phyloP scores from a whole-genome alignment of 306 rosid species.

The Sphenostylis stenocarpa region DNA sequence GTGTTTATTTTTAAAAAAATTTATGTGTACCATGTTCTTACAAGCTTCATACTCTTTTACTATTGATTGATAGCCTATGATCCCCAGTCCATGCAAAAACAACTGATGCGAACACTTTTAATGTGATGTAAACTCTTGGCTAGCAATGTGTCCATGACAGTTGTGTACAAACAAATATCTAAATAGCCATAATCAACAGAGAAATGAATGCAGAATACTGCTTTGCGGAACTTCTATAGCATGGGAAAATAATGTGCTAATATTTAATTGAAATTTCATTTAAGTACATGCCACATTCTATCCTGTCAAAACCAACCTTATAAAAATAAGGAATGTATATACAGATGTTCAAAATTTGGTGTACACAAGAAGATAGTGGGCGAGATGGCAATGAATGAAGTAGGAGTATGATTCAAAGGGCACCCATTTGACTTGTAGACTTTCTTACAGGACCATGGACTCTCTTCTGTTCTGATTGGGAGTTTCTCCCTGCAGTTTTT shows the following conservation, averaged over 20 bases:
- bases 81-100: not conserved
- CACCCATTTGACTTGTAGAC: conserved; percentile 43
- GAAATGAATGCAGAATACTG: not conserved
- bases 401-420: conserved; percentile 45
- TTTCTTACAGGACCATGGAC: conserved; percentile 31
- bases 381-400: conserved; percentile 54
- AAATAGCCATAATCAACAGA: not conserved
- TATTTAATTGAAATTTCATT: conserved; percentile 24
- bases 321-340: conserved; percentile 38
- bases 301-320: conserved; percentile 24
- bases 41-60: not conserved
- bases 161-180: not conserved
- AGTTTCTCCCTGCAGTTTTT: conserved; percentile 43
- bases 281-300: conserved; percentile 26
- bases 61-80: not conserved
- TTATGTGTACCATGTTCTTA: not conserved
- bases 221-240: not conserved
- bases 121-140: not conserved
- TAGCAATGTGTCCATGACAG: not conserved
- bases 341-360: conserved; percentile 20
- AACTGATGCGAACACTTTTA: not conserved
- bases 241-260: conserved; percentile 13
- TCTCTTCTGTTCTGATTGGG: conserved; percentile 46
- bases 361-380: conserved; percentile 46
- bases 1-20: not conserved